These are phyloP conservation scores for Coriaria nepalensis DNA, from an alignment of 306 rosid species.

Conservation along the genomic window DNA sequence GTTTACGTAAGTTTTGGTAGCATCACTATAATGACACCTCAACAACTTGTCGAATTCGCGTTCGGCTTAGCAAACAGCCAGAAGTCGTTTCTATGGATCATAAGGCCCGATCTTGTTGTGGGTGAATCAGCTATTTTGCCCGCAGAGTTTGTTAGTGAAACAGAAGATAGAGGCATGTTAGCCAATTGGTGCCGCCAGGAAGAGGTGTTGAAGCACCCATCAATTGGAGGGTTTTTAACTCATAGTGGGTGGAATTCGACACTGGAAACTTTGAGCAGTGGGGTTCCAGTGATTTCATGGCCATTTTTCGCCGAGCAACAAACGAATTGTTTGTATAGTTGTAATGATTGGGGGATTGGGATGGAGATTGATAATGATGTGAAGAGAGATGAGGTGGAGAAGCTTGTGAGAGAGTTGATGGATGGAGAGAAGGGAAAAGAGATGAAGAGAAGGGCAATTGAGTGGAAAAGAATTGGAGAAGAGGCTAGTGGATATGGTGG, in stretches of 20 bases:
- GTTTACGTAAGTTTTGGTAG: conserved; percentile 23
- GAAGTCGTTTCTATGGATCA: conserved; percentile 21
- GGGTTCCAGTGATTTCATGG: conserved; percentile 26
- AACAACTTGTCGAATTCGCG: conserved; percentile 15
- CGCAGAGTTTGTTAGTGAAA: conserved; percentile 13
- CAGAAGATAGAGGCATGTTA: conserved; percentile 12
- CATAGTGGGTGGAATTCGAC: conserved; percentile 28
- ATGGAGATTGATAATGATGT: conserved; percentile 14
- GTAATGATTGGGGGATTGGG: conserved; percentile 20
- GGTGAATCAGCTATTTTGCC: conserved; percentile 15
- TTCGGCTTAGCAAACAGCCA: conserved; percentile 20
- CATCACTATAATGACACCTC: conserved; percentile 12
- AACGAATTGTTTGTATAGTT: conserved; percentile 10
- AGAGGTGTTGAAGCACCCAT: conserved; percentile 17
- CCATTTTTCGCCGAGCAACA: conserved; percentile 19
- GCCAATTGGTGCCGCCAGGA: conserved; percentile 24
- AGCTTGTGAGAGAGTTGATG: conserved; percentile 21
- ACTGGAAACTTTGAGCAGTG: conserved; percentile 12
- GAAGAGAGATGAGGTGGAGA: conserved; percentile 22
- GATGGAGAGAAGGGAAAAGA: conserved; percentile 22
- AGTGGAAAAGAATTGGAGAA: conserved; percentile 13
- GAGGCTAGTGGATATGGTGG: conserved; percentile 18
- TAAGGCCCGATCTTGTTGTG: conserved; percentile 21
- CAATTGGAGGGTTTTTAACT: conserved; percentile 20
- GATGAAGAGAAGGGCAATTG: conserved; percentile 14